Evolutionary conservation across 768 basidiomycete species (phyloP), one percentile per base, ranked within the genome.

Genomic region (Russula sp.): DNA sequence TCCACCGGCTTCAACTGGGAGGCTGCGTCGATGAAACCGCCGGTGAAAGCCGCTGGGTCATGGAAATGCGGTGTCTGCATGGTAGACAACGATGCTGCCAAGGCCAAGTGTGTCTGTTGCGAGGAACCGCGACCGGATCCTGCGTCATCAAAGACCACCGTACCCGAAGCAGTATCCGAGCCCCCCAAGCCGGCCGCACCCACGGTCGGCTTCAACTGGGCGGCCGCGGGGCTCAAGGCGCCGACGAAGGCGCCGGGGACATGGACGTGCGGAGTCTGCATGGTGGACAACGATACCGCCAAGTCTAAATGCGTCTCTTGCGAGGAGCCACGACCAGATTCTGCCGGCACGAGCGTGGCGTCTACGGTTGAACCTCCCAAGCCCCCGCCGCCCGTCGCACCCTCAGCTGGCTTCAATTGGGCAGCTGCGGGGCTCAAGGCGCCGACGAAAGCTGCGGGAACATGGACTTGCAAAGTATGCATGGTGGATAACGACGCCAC

Each of bases 21-120:
- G 32, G 74, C 70, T 3, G 72, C 72, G 11, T 73, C 72, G 31
- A 62, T 71, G 47, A 71, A 69, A 64, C 66, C 57, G 20, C 66
- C 69, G 5, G 40, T 45, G 59, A 62, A 62, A 52, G 60, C 66
- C 10, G 18, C 62, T 2, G 68, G 64, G 7, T 56, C 57, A 4
- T 75, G 74, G 74, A 69, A 59, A n/a, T 74, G 74, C 63, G 58
- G 67, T 5, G 39, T 56, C 44, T 61, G 72, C 62, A 59, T 66
- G 69, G 54, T 85, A 56, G 65, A 70, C 48, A 89, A 85, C 70
- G 75, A 78, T 20, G 74, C 75, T 20, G 73, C 73, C 45, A 79
- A 74, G 20, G 68, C 67, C 27, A 75, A 84, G 68, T 87, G 86
- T 70, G 71, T 70, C 2, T 55, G 82, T 49, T 87, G 84, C 64